A percentile compares a stretch with the other conserved stretches of the same genome.
Evolutionary conservation across 139 green algal species (phyloP).

Genomic region (Chlamydomonas sphaeroides): DNA sequence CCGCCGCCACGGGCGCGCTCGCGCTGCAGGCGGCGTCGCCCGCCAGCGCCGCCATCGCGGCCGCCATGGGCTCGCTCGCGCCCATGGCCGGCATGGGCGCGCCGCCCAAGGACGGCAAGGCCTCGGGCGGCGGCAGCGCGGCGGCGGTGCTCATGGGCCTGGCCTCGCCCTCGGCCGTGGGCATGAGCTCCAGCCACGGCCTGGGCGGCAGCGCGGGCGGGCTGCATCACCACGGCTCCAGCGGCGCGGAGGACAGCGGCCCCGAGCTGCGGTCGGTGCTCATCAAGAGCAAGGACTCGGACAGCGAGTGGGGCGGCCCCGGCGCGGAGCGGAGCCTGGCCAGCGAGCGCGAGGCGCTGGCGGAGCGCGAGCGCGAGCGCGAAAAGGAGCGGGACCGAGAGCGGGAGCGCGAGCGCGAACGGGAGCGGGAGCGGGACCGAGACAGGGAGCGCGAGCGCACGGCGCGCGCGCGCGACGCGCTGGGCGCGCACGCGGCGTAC

Average conservation of each 20-base stretch:
- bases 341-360: background rate
- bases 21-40: background rate
- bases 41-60: background rate
- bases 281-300: constrained; percentile 8
- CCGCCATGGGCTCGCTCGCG: constrained; percentile 11
- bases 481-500: constrained; percentile 31
- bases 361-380: constrained; percentile 31
- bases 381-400: constrained; percentile 36
- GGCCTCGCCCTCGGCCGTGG: too few relatives aligned
- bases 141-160: background rate
- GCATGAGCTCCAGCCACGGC: too few relatives aligned
- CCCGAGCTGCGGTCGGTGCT: background rate
- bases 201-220: background rate
- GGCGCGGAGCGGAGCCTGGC: too few relatives aligned
- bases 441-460: constrained; percentile 36
- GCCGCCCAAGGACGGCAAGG: background rate
- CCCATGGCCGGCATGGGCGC: constrained; percentile 19
- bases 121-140: background rate
- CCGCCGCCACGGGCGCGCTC: too few relatives aligned
- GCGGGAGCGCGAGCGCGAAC: background rate
- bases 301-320: background rate
- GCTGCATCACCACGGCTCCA: too few relatives aligned
- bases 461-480: constrained; percentile 9
- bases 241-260: background rate
- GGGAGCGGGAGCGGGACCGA: constrained; percentile 16